Evolutionary conservation across 257 asterid species (phyloP), one percentile per base, ranked within the genome.

Genomic region (Penstemon eatonii): DNA sequence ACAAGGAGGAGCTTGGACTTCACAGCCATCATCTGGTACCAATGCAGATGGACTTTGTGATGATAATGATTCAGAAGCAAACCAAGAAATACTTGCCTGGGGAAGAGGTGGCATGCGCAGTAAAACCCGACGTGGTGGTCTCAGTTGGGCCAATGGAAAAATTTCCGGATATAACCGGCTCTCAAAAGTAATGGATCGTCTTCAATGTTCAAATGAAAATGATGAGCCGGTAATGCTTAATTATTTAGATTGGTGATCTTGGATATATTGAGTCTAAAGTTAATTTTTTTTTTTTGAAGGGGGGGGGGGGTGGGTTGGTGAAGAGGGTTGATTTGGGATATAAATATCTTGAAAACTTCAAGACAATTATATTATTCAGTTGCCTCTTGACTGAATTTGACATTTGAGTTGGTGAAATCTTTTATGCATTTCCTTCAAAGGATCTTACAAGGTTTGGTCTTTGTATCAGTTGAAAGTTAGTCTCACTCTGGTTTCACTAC

Each of bases 21-120:
- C 89, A 60, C 85, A 83, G 75, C 80, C 80, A 62, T 80, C 90
- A 37, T 76, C 81, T 33, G 95, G 96, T 40, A 80, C 81, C 80
- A 82, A 74, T 78, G 77, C 83, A 65, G 85, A 84, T 79, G 89
- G 79, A 38, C 85, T 78, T 41, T 71, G 63, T 69, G 94, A 83
- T 19, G 95, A 82, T 62, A 88, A 82, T 83, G 90, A 89, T 71
- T 74, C 89, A 68, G 96, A 93, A 51, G 75, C 79, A 69, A 83
- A 84, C 70, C 76, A 82, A 76, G 95, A 90, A 67, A 82, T 88
- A 73, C 82, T 87, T 63, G 87, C 89, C 68, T 94, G 99, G 99
- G 99, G 97, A 75, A 85, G 85, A 80, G 96, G 95, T 62, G 91
- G 99, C 81, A 66, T 83, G 79, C 95, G 97, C 18, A 90, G 92